A percentile compares a stretch with the other conserved stretches of the same genome.
Evolutionary conservation across 2,329 filamentous ascomycete species (phyloP).

Genomic region (Epichloe baconii): DNA sequence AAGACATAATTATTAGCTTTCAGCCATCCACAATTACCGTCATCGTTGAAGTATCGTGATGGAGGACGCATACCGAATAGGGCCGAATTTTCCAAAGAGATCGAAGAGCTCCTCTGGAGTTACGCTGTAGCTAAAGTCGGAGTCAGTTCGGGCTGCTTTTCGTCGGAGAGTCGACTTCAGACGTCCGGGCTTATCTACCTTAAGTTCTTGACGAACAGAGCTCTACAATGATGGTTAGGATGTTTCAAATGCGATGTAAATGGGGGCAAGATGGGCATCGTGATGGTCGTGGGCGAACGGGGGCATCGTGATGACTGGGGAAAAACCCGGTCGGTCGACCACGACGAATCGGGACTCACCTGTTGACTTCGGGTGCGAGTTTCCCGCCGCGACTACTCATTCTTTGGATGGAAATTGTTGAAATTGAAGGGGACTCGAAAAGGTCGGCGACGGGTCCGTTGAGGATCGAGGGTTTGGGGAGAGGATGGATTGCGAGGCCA

Average conservation of each 20-base stretch:
- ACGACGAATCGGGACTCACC: conserved; percentile 35
- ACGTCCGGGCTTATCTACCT: conserved; percentile 43
- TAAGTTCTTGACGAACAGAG: conserved; percentile 99
- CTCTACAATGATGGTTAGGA: conserved; percentile 44
- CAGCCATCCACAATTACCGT: background rate
- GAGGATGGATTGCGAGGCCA: conserved; percentile 17
- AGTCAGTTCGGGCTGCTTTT: conserved; percentile 2
- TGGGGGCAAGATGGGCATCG: background rate
- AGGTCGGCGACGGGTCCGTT: conserved; percentile 9
- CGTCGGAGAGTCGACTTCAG: background rate
- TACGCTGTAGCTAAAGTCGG: conserved; percentile 76
- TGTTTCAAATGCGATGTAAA: background rate
- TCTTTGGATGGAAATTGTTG: conserved; percentile 43
- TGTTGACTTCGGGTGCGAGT: conserved; percentile 98
- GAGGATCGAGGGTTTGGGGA: conserved; percentile 13
- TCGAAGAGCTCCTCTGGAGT: conserved; percentile 96
- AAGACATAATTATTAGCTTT: background rate
- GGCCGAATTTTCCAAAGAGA: conserved; percentile 94
- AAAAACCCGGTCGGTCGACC: background rate
- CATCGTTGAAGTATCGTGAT: background rate
- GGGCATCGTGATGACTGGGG: background rate
- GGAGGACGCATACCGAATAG: conserved; percentile 60
- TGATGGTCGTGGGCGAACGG: conserved; percentile 1
- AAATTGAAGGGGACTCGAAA: conserved; percentile 18
- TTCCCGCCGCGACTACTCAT: conserved; percentile 96